These are phyloP conservation scores for Salix viminalis DNA, from an alignment of 345 rosid genomes.

Conservation along the genomic window DNA sequence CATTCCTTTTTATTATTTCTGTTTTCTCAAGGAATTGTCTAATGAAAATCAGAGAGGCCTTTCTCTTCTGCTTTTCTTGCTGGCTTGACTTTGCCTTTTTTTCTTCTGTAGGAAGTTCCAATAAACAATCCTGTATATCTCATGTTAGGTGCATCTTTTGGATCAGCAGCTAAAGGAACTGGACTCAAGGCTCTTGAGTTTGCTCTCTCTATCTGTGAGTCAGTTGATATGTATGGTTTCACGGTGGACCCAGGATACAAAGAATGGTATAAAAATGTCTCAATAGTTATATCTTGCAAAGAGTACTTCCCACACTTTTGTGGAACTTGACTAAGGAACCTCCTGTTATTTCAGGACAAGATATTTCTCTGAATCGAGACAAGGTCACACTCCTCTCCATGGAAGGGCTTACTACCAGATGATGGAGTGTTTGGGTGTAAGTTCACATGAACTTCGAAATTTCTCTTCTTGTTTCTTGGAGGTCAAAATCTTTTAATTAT, in stretches of 20 bases:
- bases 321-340: conserved; percentile 11
- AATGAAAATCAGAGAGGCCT: neutral
- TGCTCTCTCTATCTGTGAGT: conserved; percentile 83
- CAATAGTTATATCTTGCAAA: neutral
- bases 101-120: conserved; percentile 74
- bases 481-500: neutral
- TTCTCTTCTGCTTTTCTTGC: neutral
- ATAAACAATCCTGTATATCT: conserved; percentile 84
- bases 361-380: conserved; percentile 91
- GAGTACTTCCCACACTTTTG: neutral
- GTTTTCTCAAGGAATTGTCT: neutral
- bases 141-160: conserved; percentile 94
- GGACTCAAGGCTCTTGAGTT: conserved; percentile 96
- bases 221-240: conserved; percentile 95
- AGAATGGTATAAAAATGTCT: conserved; percentile 56
- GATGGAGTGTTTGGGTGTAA: conserved; percentile 99
- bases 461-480: neutral
- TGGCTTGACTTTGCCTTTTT: conserved; percentile 1
- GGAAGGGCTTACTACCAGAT: conserved; percentile 97
- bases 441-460: conserved; percentile 17
- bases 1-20: neutral
- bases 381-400: conserved; percentile 96
- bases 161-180: conserved; percentile 97
- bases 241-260: conserved; percentile 95
- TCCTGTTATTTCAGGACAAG: conserved; percentile 63